phyloP scores from a whole-genome alignment of 202 grass and related monocot species.

The Zizania palustris region DNA sequence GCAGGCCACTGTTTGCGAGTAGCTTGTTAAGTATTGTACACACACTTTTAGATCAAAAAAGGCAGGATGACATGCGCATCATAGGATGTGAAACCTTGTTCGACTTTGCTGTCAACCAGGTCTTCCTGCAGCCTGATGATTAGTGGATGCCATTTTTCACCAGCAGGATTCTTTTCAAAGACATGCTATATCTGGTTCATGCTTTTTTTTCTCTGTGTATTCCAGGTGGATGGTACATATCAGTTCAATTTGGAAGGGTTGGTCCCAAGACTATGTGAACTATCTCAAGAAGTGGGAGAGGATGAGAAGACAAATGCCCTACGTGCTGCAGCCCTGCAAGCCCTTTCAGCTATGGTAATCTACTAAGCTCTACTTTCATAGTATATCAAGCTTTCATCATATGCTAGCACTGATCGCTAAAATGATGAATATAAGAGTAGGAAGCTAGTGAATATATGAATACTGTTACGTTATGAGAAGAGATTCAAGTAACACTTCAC shows the following conservation, averaged over 20 bases:
- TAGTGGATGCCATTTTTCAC: conserved; percentile 12
- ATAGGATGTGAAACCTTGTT: conserved; percentile 94
- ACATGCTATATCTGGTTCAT: conserved; percentile 16
- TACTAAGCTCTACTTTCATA: conserved; percentile 6
- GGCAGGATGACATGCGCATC: conserved; percentile 82
- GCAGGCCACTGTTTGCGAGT: conserved; percentile 91
- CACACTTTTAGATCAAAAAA: conserved; percentile 96
- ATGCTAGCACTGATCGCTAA: background rate
- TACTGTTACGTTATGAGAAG: conserved; percentile 18
- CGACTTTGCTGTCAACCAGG: conserved; percentile 94
- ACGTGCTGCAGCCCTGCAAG: conserved; percentile 69
- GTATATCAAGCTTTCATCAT: conserved; percentile 33
- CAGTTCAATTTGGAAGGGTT: conserved; percentile 97
- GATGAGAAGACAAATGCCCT: conserved; percentile 58
- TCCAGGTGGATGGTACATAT: conserved; percentile 93
- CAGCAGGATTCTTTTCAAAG: conserved; percentile 34
- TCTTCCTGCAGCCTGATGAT: conserved; percentile 39
- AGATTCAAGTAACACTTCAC: conserved; percentile 14
- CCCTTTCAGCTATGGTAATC: conserved; percentile 87
- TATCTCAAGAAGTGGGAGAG: conserved; percentile 85
- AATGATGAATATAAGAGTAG: conserved; percentile 14
- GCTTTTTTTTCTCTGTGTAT: conserved; percentile 36
- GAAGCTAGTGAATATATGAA: background rate
- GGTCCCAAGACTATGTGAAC: conserved; percentile 79
- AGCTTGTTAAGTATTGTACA: conserved; percentile 86